A percentile compares a stretch with the other conserved stretches of the same genome.
Conservation (phyloP, 495 filamentous ascomycete species). For the Neohortaea acidophila region DNA sequence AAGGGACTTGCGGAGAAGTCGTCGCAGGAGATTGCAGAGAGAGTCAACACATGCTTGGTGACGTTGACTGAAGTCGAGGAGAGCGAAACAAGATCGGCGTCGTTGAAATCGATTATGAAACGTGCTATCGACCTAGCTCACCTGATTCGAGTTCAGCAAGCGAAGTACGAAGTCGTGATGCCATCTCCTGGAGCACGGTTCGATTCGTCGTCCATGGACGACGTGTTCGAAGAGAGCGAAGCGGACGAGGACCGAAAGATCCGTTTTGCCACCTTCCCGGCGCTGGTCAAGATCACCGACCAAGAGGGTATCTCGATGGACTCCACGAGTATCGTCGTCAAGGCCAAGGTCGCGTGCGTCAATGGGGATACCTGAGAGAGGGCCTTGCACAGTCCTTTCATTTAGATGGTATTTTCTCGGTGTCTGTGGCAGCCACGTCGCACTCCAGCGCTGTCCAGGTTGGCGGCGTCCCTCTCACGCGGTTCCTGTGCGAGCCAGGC, state of each 20-base stretch:
- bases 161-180: conserved; percentile 13
- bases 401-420: too few relatives aligned
- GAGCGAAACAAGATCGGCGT: neutral
- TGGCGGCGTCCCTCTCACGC: neutral
- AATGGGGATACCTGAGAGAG: neutral
- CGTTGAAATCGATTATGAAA: conserved; percentile 8
- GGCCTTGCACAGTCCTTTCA: too few relatives aligned
- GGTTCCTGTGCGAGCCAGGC: conserved; percentile 8
- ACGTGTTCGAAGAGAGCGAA: conserved; percentile 16
- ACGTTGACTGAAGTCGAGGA: conserved; percentile 5
- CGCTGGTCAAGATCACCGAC: conserved; percentile 22
- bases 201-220: conserved; percentile 17
- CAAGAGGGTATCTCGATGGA: conserved; percentile 20
- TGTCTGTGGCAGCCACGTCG: neutral
- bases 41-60: neutral
- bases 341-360: conserved; percentile 21
- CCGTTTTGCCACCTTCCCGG: conserved; percentile 22
- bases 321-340: conserved; percentile 20
- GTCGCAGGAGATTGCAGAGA: conserved; percentile 2
- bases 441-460: neutral
- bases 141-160: conserved; percentile 11
- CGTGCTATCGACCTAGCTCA: conserved; percentile 13
- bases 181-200: conserved; percentile 8
- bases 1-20: neutral
- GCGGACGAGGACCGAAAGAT: conserved; percentile 7